These are phyloP conservation scores for Pythium brachiatum DNA, from an alignment of 352 stramenopile genomes.

Conservation along the genomic window DNA sequence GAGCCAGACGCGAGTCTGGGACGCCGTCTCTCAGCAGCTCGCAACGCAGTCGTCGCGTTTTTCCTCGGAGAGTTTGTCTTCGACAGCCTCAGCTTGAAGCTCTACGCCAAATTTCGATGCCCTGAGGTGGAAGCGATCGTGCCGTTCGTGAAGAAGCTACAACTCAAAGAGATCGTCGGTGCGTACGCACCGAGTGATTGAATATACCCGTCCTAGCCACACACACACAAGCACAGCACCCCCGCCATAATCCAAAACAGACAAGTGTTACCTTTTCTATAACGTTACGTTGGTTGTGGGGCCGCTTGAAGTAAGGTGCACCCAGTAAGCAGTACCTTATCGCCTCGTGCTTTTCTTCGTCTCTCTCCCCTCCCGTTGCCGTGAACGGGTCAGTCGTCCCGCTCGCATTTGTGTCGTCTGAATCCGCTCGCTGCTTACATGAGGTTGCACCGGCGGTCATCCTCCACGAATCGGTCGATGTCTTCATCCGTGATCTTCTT, in stretches of 20 bases:
- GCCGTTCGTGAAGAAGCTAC: slow-evolving; percentile 62
- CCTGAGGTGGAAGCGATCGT: slow-evolving; percentile 52
- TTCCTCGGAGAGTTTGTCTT: slow-evolving; percentile 73
- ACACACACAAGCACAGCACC: slow-evolving; percentile 9
- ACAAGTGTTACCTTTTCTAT: slow-evolving; percentile 26
- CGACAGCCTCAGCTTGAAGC: slow-evolving; percentile 64
- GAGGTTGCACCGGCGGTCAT: slow-evolving; percentile 77
- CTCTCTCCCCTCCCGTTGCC: not conserved
- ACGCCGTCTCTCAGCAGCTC: not conserved
- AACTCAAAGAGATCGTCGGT: slow-evolving; percentile 75
- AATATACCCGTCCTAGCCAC: not conserved
- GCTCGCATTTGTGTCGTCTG: not conserved
- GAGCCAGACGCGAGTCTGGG: not conserved
- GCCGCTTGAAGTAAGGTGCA: not conserved
- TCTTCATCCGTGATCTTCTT: slow-evolving; percentile 86
- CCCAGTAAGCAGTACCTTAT: not conserved
- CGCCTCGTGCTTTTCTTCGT: not conserved
- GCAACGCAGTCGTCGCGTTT: slow-evolving; percentile 19
- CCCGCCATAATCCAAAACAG: slow-evolving; percentile 9
- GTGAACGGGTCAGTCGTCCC: slow-evolving; percentile 2
- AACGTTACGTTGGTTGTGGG: slow-evolving; percentile 20
- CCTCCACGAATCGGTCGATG: slow-evolving; percentile 86
- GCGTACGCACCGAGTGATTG: slow-evolving; percentile 60
- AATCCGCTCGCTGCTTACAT: slow-evolving; percentile 50
- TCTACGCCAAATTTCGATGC: slow-evolving; percentile 65